Evolutionary conservation across 495 filamentous ascomycete species (phyloP).

Genomic region (Penicillium roqueforti): DNA sequence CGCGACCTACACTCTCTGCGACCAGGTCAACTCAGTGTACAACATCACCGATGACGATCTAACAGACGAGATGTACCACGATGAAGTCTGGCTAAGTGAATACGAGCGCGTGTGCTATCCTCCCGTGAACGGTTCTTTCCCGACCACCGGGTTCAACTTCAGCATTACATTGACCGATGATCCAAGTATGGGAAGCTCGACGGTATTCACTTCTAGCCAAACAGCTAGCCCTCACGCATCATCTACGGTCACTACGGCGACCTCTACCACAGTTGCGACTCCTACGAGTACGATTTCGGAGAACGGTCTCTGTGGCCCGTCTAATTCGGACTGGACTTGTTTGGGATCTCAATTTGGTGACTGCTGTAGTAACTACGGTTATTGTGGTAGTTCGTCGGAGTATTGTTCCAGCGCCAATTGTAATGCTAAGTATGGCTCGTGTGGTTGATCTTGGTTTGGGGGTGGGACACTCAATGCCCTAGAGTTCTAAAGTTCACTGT

Average conservation of each 20-base stretch:
- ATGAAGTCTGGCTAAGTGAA: constrained; percentile 5
- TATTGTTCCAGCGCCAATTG: background rate
- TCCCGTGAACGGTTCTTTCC: background rate
- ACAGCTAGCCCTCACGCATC: background rate
- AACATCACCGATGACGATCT: constrained; percentile 3
- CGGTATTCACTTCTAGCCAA: constrained; percentile 2
- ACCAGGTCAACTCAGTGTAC: constrained; percentile 3
- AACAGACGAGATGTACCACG: background rate
- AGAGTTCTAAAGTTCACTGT: background rate
- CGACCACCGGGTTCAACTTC: constrained; percentile 2
- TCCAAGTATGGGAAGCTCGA: background rate
- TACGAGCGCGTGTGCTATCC: constrained; percentile 4
- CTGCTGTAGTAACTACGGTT: constrained; percentile 6
- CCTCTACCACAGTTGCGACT: background rate
- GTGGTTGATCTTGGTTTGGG: background rate
- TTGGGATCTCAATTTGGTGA: background rate
- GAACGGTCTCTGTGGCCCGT: constrained; percentile 3
- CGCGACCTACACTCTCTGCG: constrained; percentile 5
- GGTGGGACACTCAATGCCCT: background rate
- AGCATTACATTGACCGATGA: constrained; percentile 2
- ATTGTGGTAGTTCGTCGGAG: background rate
- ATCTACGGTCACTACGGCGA: constrained; percentile 3
- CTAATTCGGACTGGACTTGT: constrained; percentile 4
- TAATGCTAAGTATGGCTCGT: background rate
- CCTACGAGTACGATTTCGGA: constrained; percentile 1